These are phyloP conservation scores for Xeromyces bisporus DNA, from an alignment of 495 filamentous ascomycete genomes.

Conservation along the genomic window DNA sequence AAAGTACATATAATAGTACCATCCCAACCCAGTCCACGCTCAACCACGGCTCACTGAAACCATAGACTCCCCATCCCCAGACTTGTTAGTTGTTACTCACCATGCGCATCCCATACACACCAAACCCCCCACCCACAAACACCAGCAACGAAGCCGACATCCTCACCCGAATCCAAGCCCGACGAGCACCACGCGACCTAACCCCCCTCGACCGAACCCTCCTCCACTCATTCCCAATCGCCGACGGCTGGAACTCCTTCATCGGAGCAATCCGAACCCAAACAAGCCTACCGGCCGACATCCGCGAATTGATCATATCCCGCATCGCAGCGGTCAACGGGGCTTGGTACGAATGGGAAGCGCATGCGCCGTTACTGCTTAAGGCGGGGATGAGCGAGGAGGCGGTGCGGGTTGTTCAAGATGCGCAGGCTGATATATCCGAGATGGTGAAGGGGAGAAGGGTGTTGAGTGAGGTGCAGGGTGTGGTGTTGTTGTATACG, in stretches of 20 bases:
- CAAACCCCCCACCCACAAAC: slow-evolving; percentile 35
- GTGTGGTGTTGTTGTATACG: slow-evolving; percentile 49
- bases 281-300: slow-evolving; percentile 38
- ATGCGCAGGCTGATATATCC: slow-evolving; percentile 10
- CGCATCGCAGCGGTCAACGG: slow-evolving; percentile 56
- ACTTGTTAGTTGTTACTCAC: slow-evolving; percentile 4
- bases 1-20: too few species aligned
- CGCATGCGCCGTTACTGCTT: slow-evolving; percentile 49
- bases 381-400: slow-evolving; percentile 30
- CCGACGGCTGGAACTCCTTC: slow-evolving; percentile 71
- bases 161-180: slow-evolving; percentile 41
- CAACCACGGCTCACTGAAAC: background rate
- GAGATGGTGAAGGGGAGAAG: slow-evolving; percentile 5
- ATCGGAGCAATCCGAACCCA: slow-evolving; percentile 54
- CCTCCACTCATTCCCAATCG: slow-evolving; percentile 52
- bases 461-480: slow-evolving; percentile 39
- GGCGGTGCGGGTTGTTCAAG: slow-evolving; percentile 27
- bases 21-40: too few species aligned
- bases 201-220: slow-evolving; percentile 57
- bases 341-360: slow-evolving; percentile 66
- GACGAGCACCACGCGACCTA: slow-evolving; percentile 45
- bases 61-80: background rate
- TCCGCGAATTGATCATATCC: slow-evolving; percentile 58
- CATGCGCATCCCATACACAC: slow-evolving; percentile 60
- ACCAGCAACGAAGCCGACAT: slow-evolving; percentile 34